Conservation (phyloP, 2,329 filamentous ascomycete genomes). For the Mollisia scopiformis region DNA sequence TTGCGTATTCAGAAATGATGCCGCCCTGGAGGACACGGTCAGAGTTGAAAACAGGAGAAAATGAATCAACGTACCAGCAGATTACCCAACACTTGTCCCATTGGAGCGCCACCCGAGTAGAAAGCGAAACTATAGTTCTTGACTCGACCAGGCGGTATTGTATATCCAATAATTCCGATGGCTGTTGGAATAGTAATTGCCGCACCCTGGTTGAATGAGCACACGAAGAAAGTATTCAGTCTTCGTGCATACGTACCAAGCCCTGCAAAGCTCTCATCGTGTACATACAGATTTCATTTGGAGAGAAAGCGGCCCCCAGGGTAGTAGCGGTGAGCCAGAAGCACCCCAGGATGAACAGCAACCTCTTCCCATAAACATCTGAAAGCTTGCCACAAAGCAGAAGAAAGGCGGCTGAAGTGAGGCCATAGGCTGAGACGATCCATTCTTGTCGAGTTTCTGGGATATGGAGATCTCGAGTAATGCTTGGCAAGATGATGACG, state of each 20-base stretch:
- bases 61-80: slow-evolving; percentile 23
- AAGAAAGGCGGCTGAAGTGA: slow-evolving; percentile 52
- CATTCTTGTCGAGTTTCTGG: slow-evolving; percentile 33
- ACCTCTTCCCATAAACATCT: slow-evolving; percentile 51
- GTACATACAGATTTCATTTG: slow-evolving; percentile 69
- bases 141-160: slow-evolving; percentile 67
- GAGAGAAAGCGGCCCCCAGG: slow-evolving; percentile 64
- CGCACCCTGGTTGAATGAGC: slow-evolving; percentile 31
- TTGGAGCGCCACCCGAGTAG: slow-evolving; percentile 66
- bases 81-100: slow-evolving; percentile 68
- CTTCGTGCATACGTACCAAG: slow-evolving; percentile 43
- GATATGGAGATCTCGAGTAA: slow-evolving; percentile 33
- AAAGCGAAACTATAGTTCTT: slow-evolving; percentile 73
- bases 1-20: slow-evolving; percentile 63
- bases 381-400: slow-evolving; percentile 53
- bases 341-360: slow-evolving; percentile 51
- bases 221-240: background rate
- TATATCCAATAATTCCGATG: slow-evolving; percentile 69
- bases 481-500: slow-evolving; percentile 53
- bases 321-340: slow-evolving; percentile 63
- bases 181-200: slow-evolving; percentile 73
- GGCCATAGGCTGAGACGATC: slow-evolving; percentile 39
- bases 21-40: slow-evolving; percentile 45
- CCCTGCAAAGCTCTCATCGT: slow-evolving; percentile 69
- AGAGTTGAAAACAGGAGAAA: slow-evolving; percentile 36